Base-by-base conservation (phyloP, 2,329 filamentous ascomycete genomes). In the Diaporthe sp. region DNA sequence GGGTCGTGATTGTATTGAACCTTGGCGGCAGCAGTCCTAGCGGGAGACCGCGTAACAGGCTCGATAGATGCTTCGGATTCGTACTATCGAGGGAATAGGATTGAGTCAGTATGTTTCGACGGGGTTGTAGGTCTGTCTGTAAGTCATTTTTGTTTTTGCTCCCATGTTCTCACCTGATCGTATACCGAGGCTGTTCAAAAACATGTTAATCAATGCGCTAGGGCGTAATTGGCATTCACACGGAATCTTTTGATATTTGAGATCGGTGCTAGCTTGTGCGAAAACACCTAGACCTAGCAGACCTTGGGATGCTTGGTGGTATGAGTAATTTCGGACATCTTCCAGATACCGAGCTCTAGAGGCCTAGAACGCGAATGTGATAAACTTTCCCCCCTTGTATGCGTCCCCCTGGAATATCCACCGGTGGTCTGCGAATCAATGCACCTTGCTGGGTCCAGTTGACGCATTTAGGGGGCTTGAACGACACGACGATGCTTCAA, bases 331-430 rank as follows among this genome's bases (percentile, higher is more conserved):
- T 65, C 60, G 60, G 60, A 13, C 60, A 65, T 46, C 42, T 65
- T 65, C 60, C 42, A 65, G 25, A 31, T 46, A 31, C 60, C 60
- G 60, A 65, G 42, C 42, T 34, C 60, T 65, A 34, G 34, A 34
- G 34, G 34, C 34, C 34, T 34, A 34, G 9, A 34, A 31, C 17
- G 17, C 17, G 46, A 31, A 46, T 65, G 19, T 12, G 39, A 65
- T 46, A 31, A 10, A 19, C 13, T 65, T 46, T 46, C 7, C 10
- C n/a, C 39, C 60, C 22, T 19, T n/a, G n/a, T 42, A 46, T 46
- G 42, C 39, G 37, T 22, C 25, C 15, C 37, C 42, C 17, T 31
- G 60, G 10, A 6, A 46, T 46, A 65, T 9, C 60, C 60, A 65
- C 60, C 60, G 1, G 42, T 31, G 9, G 13, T 34, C 17, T 46